Percentiles rank a stretch among this genome's conserved stretches.
Evolutionary conservation across 345 rosid species (phyloP).

Genomic region (Trapa incisa): DNA sequence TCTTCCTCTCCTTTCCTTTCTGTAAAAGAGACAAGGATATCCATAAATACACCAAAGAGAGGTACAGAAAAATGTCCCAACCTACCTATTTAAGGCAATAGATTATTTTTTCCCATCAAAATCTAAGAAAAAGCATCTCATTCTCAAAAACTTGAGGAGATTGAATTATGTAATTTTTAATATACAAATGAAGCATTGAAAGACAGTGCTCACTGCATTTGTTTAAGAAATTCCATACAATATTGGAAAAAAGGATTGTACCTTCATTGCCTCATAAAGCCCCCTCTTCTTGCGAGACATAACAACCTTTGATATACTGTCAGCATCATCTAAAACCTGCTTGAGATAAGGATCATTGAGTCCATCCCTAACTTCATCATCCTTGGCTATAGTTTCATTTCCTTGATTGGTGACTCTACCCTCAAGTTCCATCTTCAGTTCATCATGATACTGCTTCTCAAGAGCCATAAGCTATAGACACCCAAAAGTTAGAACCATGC

Average conservation of each 20-base stretch:
- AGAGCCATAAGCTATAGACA: conserved; percentile 44
- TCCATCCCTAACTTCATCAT: conserved; percentile 23
- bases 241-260: conserved; percentile 12
- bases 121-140: background rate
- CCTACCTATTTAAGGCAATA: background rate
- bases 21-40: conserved; percentile 15
- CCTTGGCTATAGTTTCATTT: conserved; percentile 15
- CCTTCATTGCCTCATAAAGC: conserved; percentile 58
- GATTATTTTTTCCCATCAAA: background rate
- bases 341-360: conserved; percentile 15
- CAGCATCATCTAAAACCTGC: conserved; percentile 33
- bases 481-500: conserved; percentile 2
- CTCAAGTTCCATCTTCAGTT: conserved; percentile 52
- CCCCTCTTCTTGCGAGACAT: conserved; percentile 66
- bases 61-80: background rate
- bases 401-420: conserved; percentile 20
- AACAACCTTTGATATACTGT: conserved; percentile 19
- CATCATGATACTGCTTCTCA: conserved; percentile 82
- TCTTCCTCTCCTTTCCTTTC: conserved; percentile 33
- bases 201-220: background rate
- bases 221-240: background rate
- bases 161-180: background rate
- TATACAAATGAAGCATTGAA: no score
- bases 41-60: background rate
- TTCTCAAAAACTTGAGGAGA: background rate